phyloP scores from a whole-genome alignment of 192 early-diverging fungal species.

The Coemansia sp. region DNA sequence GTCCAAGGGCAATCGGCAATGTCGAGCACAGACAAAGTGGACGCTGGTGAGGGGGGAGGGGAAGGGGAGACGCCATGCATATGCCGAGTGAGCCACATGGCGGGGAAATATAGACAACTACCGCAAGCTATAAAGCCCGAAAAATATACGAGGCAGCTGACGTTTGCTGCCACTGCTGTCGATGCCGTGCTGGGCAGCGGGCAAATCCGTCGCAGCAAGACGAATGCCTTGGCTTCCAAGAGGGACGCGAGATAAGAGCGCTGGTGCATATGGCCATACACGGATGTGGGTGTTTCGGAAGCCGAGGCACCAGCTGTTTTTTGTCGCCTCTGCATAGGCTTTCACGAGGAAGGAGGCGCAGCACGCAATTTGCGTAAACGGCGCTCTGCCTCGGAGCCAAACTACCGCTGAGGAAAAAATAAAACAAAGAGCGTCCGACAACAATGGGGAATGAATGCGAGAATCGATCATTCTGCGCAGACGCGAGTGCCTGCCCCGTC shows the following conservation, averaged over 20 bases:
- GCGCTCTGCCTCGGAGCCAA: not conserved
- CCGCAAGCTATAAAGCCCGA: not conserved
- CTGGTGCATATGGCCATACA: no score
- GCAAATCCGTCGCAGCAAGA: no score
- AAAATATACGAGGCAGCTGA: not conserved
- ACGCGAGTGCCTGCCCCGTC: no score
- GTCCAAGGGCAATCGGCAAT: no score
- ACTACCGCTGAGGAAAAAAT: no score
- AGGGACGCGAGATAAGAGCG: not conserved
- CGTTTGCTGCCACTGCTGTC: not conserved
- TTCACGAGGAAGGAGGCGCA: conserved; percentile 1
- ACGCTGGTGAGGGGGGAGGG: no score
- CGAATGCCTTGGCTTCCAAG: no score
- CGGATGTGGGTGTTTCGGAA: not conserved
- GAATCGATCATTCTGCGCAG: not conserved
- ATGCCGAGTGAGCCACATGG: conserved; percentile 2
- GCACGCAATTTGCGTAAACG: not conserved
- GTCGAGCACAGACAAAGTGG: no score
- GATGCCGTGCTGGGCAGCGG: not conserved
- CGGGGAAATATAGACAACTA: not conserved
- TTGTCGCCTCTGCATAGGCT: not conserved
- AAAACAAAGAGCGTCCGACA: not conserved
- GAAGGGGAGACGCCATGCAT: no score
- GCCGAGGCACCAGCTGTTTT: not conserved
- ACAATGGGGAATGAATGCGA: not conserved